Percentiles rank a stretch among this genome's conserved stretches.
These are phyloP conservation scores for Exserohilum rostratum DNA, from an alignment of 2,329 filamentous ascomycete genomes.

Conservation along the genomic window DNA sequence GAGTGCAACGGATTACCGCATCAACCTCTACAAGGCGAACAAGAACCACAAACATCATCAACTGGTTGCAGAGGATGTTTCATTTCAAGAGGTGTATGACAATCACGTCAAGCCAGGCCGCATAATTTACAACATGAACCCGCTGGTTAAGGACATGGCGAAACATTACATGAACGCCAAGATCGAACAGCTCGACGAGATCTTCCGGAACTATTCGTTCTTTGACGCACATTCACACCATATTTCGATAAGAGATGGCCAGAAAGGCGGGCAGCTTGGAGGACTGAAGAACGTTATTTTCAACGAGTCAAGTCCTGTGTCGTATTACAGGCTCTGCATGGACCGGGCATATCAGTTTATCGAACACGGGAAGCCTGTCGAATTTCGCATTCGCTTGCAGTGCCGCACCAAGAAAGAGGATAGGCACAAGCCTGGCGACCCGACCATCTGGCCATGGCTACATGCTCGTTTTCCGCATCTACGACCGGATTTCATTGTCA, in stretches of 20 bases:
- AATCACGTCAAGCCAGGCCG: constrained; percentile 28
- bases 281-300: constrained; percentile 28
- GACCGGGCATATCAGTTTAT: constrained; percentile 37
- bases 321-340: constrained; percentile 16
- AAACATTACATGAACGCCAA: constrained; percentile 5
- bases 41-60: not conserved
- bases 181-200: not conserved
- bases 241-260: not conserved
- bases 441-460: constrained; percentile 26
- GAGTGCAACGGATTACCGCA: constrained; percentile 19
- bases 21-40: constrained; percentile 21
- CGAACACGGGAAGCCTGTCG: constrained; percentile 26
- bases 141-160: constrained; percentile 5
- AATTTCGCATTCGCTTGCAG: constrained; percentile 25
- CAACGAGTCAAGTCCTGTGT: constrained; percentile 15
- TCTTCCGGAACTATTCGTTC: constrained; percentile 18
- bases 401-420: constrained; percentile 6
- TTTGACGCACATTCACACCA: constrained; percentile 4
- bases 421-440: not conserved
- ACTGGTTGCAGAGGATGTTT: constrained; percentile 20
- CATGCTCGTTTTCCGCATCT: constrained; percentile 38
- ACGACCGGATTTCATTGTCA: constrained; percentile 39
- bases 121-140: constrained; percentile 21
- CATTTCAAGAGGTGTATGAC: constrained; percentile 27
- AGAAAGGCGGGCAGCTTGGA: constrained; percentile 14